Evolutionary conservation across 2,329 filamentous ascomycete genomes (phyloP), one percentile per base, ranked within the genome.

Genomic region (Venturia aucupariae): DNA sequence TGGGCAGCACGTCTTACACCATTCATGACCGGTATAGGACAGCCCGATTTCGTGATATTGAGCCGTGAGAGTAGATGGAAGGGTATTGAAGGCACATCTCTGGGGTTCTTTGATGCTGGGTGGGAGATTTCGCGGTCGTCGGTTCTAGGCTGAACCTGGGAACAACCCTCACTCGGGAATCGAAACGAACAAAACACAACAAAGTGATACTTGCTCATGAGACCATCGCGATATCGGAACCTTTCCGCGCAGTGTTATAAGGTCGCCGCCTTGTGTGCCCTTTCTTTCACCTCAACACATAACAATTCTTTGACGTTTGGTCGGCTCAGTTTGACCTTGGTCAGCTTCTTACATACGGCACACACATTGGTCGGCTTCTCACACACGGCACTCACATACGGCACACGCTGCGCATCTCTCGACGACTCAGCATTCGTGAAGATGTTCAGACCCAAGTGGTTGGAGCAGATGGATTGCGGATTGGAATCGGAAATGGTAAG

Each of bases 11-110:
- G 82, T 38, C 72, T 86, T 44, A 75, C 84, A 30, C 83, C 84
- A 0, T 79, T 81, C 68, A 71, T 84, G 62, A 82, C 83, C 22
- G 83, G 84, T 10, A 80, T 79, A 60, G 82, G 83, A 0, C 81
- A 84, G 68, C 83, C 84, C 15, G 82, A 86, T 68, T 85, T 84
- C 68, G 74, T 85, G 4, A 70, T 86, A 2, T 68, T 82, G 35
- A 75, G 78, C 54, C 69, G 73, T 62, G 75, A 71, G 30, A 79
- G 79, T 70, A 74, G 76, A 65, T 82, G 79, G 79, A 78, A 77
- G 67, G 83, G 82, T 0, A 72, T 80, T 55, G 81, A 78, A 54
- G 82, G 82, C 5, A 75, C 82, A 64, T 81, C 81, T 2, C 75
- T 84, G 73, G 83, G 83, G 0, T 84, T 82, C 71, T 80, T 85